Conservation (phyloP, 2,329 filamentous ascomycete species). For the Colletotrichum caudatum region DNA sequence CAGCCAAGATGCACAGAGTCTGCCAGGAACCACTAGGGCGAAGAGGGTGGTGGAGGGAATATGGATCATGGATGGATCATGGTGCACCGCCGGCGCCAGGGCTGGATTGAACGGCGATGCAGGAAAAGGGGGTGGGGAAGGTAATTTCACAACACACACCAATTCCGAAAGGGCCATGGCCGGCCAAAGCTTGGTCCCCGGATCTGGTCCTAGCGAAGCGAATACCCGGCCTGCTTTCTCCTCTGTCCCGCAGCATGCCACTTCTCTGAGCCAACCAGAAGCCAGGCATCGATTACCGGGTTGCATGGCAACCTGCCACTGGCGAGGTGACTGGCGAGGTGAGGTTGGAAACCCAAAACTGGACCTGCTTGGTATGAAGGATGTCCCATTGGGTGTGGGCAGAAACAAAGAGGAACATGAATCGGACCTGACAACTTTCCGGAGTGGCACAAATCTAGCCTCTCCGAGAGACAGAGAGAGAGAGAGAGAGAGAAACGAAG, state of each 20-base stretch:
- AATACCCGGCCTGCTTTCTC: constrained; percentile 10
- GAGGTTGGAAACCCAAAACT: constrained; percentile 2
- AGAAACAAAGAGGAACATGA: not conserved
- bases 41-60: constrained; percentile 27
- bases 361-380: constrained; percentile 10
- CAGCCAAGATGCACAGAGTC: not conserved
- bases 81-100: constrained; percentile 20
- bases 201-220: constrained; percentile 32
- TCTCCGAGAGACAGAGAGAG: not conserved
- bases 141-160: constrained; percentile 37
- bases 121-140: constrained; percentile 41
- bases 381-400: constrained; percentile 2
- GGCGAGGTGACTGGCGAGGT: not conserved
- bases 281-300: not conserved
- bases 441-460: not conserved
- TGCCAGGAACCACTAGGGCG: constrained; percentile 19
- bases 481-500: not conserved
- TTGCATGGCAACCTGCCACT: constrained; percentile 12
- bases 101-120: constrained; percentile 38
- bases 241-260: constrained; percentile 1
- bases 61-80: constrained; percentile 16
- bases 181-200: constrained; percentile 36
- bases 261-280: not conserved
- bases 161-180: constrained; percentile 11
- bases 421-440: not conserved